A percentile compares a stretch with the other conserved stretches of the same genome.
Conservation (phyloP, 129 eudicot genomes). For the Logfia minima region DNA sequence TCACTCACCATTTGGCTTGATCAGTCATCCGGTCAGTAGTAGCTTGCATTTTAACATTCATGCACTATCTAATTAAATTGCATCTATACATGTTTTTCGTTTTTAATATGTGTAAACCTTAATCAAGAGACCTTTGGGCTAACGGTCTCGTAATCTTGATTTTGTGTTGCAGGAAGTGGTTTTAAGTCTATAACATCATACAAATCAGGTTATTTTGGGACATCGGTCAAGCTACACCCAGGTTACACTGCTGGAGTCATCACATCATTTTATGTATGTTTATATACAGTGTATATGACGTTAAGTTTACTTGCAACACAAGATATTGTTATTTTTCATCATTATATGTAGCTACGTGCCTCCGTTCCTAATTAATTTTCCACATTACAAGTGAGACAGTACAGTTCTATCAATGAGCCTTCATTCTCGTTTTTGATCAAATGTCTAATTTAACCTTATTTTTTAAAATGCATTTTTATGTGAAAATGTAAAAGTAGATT, state of each 20-base stretch:
- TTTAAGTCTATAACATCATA: conserved; percentile 60
- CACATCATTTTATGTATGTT: conserved; percentile 73
- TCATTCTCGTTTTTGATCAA: no score
- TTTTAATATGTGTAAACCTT: neutral
- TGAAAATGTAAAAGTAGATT: no score
- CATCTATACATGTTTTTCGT: neutral
- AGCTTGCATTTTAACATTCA: neutral
- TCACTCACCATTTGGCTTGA: conserved; percentile 77
- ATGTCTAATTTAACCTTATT: no score
- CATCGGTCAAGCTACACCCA: conserved; percentile 75
- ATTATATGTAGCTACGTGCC: no score
- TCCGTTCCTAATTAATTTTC: no score
- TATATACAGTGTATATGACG: neutral
- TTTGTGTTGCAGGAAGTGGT: conserved; percentile 65
- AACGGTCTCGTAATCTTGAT: neutral
- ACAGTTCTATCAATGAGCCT: no score
- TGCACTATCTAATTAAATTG: neutral
- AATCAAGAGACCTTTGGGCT: neutral
- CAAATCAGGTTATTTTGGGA: conserved; percentile 68
- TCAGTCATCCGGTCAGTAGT: conserved; percentile 53
- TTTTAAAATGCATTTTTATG: no score
- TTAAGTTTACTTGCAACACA: conserved; percentile 13
- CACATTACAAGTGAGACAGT: no score
- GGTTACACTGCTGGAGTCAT: conserved; percentile 93
- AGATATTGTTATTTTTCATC: neutral